Percentiles rank a stretch among this genome's conserved stretches.
Conservation (phyloP, 129 eudicot genomes). For the Lactuca sativa region DNA sequence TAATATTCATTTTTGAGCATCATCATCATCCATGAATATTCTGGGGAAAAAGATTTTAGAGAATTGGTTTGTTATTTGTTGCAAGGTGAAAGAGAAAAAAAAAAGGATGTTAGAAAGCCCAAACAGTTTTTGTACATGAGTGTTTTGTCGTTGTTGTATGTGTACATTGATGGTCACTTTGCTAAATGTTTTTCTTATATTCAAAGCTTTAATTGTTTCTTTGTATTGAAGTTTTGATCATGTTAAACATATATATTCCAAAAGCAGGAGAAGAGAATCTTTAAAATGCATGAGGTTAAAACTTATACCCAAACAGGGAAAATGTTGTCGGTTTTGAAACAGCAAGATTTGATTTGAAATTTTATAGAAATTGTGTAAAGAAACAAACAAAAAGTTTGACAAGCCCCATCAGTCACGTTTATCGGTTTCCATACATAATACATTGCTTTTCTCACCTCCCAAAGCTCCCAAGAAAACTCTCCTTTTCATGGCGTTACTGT, state of each 20-base stretch:
- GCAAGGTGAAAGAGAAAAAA: conserved; percentile 13
- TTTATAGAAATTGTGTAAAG: conserved; percentile 1
- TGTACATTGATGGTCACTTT: conserved; percentile 20
- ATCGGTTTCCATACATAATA: background rate
- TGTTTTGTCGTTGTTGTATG: conserved; percentile 13
- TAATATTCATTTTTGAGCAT: conserved; percentile 24
- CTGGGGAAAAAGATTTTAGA: conserved; percentile 3
- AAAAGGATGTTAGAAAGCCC: conserved; percentile 13
- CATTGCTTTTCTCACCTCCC: background rate
- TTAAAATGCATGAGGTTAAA: background rate
- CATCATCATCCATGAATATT: background rate
- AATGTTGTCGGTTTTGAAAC: conserved; percentile 6
- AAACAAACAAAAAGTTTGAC: conserved; percentile 30
- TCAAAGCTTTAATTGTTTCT: too few species aligned
- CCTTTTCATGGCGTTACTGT: conserved; percentile 26
- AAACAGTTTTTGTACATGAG: conserved; percentile 30
- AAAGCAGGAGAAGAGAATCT: background rate
- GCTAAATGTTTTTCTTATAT: background rate
- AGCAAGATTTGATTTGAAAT: background rate
- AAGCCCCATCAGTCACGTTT: conserved; percentile 26
- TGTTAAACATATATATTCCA: too few species aligned
- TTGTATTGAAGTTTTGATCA: too few species aligned
- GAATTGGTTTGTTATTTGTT: conserved; percentile 28
- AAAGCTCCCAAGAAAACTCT: conserved; percentile 23
- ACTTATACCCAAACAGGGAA: background rate